These are phyloP conservation scores for Capronia coronata DNA, from an alignment of 2,329 filamentous ascomycete species.

Conservation along the genomic window DNA sequence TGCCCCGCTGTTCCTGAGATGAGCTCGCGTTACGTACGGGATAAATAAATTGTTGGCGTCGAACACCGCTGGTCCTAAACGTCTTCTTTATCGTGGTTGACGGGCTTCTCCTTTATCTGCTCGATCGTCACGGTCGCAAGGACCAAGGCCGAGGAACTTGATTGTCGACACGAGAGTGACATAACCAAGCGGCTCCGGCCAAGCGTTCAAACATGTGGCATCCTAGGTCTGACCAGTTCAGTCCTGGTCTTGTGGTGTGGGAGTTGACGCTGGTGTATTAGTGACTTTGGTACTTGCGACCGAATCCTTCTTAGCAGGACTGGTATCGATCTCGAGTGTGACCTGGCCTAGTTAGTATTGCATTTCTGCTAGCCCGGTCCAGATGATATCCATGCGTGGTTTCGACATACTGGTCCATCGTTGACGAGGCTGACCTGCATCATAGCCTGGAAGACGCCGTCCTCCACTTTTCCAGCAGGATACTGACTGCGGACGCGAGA, in stretches of 20 bases:
- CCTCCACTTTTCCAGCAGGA: constrained; percentile 67
- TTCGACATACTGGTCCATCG: constrained; percentile 63
- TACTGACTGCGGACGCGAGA: constrained; percentile 68
- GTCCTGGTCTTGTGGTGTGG: not conserved
- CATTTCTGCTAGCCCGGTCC: not conserved
- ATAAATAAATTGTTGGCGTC: not conserved
- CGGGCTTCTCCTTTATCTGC: constrained; percentile 21
- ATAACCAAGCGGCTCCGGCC: no score
- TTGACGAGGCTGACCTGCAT: constrained; percentile 95
- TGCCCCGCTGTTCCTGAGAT: constrained; percentile 13
- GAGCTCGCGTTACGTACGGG: constrained; percentile 15
- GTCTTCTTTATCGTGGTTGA: constrained; percentile 6
- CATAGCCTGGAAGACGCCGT: constrained; percentile 98
- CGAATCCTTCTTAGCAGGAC: constrained; percentile 36
- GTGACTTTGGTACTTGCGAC: constrained; percentile 16
- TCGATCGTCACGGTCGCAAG: not conserved
- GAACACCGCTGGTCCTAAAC: not conserved
- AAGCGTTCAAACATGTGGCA: no score
- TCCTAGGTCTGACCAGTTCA: not conserved
- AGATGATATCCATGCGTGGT: not conserved
- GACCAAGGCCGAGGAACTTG: not conserved
- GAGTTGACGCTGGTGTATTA: constrained; percentile 12
- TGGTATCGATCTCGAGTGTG: constrained; percentile 42
- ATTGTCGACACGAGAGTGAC: no score
- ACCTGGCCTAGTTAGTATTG: constrained; percentile 25